phyloP scores from a whole-genome alignment of 192 early-diverging fungal genomes.

The Coemansia reversa region DNA sequence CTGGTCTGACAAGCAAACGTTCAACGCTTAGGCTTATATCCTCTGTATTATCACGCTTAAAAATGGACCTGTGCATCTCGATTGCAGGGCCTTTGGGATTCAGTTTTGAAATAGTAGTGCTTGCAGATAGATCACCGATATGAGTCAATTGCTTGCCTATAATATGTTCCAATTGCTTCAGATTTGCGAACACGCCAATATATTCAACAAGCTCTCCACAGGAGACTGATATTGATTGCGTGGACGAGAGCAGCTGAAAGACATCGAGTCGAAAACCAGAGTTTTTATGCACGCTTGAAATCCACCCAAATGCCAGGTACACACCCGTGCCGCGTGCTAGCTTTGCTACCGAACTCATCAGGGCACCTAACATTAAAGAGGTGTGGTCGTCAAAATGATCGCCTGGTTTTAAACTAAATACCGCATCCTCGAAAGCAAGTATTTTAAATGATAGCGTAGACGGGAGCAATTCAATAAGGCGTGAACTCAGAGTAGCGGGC shows the following conservation, averaged over 20 bases:
- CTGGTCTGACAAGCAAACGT: constrained; percentile 9
- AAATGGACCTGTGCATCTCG: constrained; percentile 4
- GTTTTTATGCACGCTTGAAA: background rate
- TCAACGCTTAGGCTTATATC: background rate
- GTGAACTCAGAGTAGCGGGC: constrained; percentile 14
- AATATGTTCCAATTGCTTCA: constrained; percentile 13
- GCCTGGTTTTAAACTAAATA: constrained; percentile 10
- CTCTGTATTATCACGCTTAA: background rate
- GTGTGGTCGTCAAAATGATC: constrained; percentile 23
- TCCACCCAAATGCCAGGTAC: constrained; percentile 6
- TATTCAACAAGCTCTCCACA: constrained; percentile 10
- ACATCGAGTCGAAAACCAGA: background rate
- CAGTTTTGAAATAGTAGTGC: background rate
- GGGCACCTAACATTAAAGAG: background rate
- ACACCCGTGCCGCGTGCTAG: constrained; percentile 10
- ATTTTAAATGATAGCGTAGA: constrained; percentile 27
- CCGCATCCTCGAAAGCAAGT: constrained; percentile 15
- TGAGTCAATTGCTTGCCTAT: constrained; percentile 7
- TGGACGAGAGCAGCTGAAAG: constrained; percentile 2
- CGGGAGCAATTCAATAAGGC: constrained; percentile 24
- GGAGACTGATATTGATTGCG: constrained; percentile 10
- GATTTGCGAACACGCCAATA: constrained; percentile 9
- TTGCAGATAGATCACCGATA: no score
- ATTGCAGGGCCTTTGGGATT: constrained; percentile 3
- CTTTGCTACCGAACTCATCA: constrained; percentile 9